phyloP scores from a whole-genome alignment of 495 filamentous ascomycete genomes.

The Paragyromitra xinjiangensis region DNA sequence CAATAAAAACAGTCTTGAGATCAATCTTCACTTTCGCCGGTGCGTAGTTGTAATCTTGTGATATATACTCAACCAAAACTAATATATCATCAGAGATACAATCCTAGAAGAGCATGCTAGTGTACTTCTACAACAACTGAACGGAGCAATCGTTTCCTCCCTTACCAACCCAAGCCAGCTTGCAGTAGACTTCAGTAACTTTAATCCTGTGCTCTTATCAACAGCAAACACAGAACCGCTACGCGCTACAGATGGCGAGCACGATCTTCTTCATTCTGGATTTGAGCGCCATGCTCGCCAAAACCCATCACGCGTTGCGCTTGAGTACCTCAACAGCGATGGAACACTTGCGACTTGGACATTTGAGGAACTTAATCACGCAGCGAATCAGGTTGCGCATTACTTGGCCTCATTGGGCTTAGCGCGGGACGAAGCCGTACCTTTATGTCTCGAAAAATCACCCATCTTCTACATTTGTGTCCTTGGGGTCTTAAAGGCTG shows the following conservation, averaged over 20 bases:
- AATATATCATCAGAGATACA: constrained; percentile 58
- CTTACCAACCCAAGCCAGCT: constrained; percentile 58
- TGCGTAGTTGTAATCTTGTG: constrained; percentile 48
- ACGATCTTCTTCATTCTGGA: constrained; percentile 45
- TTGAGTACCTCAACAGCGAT: constrained; percentile 58
- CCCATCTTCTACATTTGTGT: constrained; percentile 60
- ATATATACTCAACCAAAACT: constrained; percentile 11
- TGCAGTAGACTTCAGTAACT: constrained; percentile 56
- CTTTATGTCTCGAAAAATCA: constrained; percentile 59
- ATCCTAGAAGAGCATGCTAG: constrained; percentile 60
- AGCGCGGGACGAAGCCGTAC: constrained; percentile 58
- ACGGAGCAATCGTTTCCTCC: constrained; percentile 61
- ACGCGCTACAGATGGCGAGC: neutral
- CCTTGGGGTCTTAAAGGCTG: constrained; percentile 60
- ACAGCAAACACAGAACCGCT: constrained; percentile 37
- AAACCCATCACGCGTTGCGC: constrained; percentile 53
- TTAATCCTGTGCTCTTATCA: constrained; percentile 39
- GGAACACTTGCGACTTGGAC: constrained; percentile 55
- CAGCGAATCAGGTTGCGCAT: constrained; percentile 60
- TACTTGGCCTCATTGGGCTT: constrained; percentile 54
- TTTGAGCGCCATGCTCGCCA: constrained; percentile 56
- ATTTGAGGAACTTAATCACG: constrained; percentile 56
- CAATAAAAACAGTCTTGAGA: constrained; percentile 60
- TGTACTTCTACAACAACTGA: constrained; percentile 64
- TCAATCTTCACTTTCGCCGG: constrained; percentile 63